Evolutionary conservation across 179 eudicot species (phyloP).

Genomic region (Patellifolia procumbens): DNA sequence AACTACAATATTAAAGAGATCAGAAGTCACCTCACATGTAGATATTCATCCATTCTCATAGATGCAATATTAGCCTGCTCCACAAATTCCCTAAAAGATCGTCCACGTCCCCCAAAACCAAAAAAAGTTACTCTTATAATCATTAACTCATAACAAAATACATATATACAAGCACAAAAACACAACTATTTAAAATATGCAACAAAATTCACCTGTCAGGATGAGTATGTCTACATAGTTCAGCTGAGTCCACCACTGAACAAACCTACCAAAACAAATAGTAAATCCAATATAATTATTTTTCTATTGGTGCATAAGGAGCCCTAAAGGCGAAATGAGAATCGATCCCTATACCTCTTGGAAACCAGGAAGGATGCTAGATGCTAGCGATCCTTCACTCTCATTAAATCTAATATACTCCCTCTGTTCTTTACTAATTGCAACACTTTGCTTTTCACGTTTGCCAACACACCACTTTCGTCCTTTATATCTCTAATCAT

Average conservation of each 20-base stretch:
- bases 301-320: no score
- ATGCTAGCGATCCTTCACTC: no score
- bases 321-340: no score
- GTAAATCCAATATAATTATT: neutral
- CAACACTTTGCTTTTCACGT: no score
- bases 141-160: neutral
- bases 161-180: neutral
- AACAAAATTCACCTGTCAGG: constrained; percentile 72
- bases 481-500: no score
- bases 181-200: neutral
- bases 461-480: no score
- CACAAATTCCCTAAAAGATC: constrained; percentile 68
- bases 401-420: no score
- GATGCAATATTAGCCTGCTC: constrained; percentile 81
- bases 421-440: no score
- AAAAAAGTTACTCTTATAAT: neutral
- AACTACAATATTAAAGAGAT: constrained; percentile 28
- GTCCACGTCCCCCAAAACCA: neutral
- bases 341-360: no score
- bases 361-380: no score
- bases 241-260: constrained; percentile 89
- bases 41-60: constrained; percentile 77
- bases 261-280: constrained; percentile 58
- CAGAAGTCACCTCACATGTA: constrained; percentile 96
- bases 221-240: constrained; percentile 87